Evolutionary conservation across 768 basidiomycete species (phyloP).

Genomic region (Naganishia onofrii): DNA sequence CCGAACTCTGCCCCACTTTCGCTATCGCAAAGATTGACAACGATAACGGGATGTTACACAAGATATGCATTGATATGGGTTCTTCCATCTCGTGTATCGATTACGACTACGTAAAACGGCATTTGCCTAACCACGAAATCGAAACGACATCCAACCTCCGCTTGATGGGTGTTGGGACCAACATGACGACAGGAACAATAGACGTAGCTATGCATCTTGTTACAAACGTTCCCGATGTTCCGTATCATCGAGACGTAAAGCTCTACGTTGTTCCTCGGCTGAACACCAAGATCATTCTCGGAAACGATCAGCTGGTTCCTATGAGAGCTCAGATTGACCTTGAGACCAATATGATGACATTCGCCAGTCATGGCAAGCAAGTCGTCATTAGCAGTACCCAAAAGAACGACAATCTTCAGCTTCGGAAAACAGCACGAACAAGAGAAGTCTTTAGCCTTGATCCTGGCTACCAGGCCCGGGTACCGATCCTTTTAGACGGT

Average conservation of each 20-base stretch:
- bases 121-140: neutral
- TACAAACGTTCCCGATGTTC: neutral
- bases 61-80: slow-evolving; percentile 22
- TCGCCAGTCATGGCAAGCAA: neutral
- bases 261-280: slow-evolving; percentile 13
- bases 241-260: neutral
- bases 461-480: slow-evolving; percentile 8
- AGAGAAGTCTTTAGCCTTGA: slow-evolving; percentile 12
- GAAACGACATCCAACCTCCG: neutral
- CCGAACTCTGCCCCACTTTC: neutral
- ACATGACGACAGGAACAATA: neutral
- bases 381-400: neutral
- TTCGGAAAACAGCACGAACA: neutral
- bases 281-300: slow-evolving; percentile 16
- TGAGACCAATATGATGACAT: neutral
- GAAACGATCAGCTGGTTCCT: slow-evolving; percentile 12
- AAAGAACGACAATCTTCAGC: neutral
- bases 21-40: neutral
- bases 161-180: slow-evolving; percentile 9
- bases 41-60: slow-evolving; percentile 7
- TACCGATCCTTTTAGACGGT: slow-evolving; percentile 6
- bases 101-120: neutral
- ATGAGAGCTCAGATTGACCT: slow-evolving; percentile 17
- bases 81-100: slow-evolving; percentile 25
- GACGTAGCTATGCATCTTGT: neutral